Percentiles rank a stretch among this genome's conserved stretches.
Evolutionary conservation across 441 rosid species (phyloP).

Genomic region (Gossypium schwendimanii): DNA sequence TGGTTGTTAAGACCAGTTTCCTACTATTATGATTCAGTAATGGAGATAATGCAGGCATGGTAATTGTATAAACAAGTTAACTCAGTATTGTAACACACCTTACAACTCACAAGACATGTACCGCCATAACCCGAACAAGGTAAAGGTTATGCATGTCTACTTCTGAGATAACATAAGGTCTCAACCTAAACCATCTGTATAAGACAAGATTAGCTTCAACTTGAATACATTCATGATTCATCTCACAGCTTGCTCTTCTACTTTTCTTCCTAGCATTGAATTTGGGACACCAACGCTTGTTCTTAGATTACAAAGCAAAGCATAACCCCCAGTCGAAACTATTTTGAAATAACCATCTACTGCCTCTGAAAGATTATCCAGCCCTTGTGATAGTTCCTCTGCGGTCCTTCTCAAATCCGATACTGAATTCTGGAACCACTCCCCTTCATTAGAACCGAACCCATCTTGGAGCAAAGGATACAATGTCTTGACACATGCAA

Average conservation of each 20-base stretch:
- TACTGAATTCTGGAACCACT: slow-evolving; percentile 33
- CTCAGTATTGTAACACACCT: neutral
- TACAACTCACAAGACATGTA: slow-evolving; percentile 12
- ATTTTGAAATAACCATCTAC: slow-evolving; percentile 79
- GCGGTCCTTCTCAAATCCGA: slow-evolving; percentile 29
- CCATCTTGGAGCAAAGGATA: slow-evolving; percentile 50
- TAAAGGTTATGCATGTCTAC: slow-evolving; percentile 8
- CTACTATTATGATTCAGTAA: too few relatives aligned
- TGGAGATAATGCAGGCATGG: too few relatives aligned
- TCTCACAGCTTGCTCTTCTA: slow-evolving; percentile 24
- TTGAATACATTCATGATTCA: slow-evolving; percentile 22
- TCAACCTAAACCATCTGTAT: slow-evolving; percentile 28
- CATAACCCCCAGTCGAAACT: slow-evolving; percentile 69
- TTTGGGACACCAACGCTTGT: slow-evolving; percentile 24
- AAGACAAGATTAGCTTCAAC: slow-evolving; percentile 11
- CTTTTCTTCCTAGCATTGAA: slow-evolving; percentile 30
- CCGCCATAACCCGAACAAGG: slow-evolving; percentile 6
- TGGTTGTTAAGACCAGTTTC: too few relatives aligned
- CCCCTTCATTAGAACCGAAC: slow-evolving; percentile 20
- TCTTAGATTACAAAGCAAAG: slow-evolving; percentile 70
- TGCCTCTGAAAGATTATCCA: slow-evolving; percentile 57
- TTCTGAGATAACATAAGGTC: slow-evolving; percentile 12
- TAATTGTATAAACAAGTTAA: too few relatives aligned
- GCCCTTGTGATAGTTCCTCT: slow-evolving; percentile 46
- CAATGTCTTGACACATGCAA: slow-evolving; percentile 39